Base-by-base conservation (phyloP, 2,329 filamentous ascomycete species). In the Aspergillus sclerotialis region DNA sequence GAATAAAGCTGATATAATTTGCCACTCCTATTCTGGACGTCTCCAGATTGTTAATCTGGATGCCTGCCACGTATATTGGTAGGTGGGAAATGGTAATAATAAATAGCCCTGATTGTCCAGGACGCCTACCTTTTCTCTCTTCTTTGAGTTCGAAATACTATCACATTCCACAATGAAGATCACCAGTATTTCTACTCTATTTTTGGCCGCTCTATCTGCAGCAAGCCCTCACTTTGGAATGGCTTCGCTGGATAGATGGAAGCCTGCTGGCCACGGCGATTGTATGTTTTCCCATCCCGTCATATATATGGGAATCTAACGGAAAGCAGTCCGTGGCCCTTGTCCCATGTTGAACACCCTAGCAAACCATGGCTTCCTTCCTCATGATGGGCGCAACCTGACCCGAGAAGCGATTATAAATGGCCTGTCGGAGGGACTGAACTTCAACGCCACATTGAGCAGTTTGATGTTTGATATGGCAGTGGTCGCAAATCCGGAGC, bases 291-390 rank as follows among this genome's bases (percentile, higher is more conserved):
- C 19, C 11, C 28, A 30, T 30, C 4, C 15, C n/a, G n/a, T n/a
- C n/a, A n/a, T n/a, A n/a, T n/a, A n/a, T n/a, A 7, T 9, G 16
- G 12, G 14, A 12, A 15, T 5, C 28, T 18, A 11, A 17, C 7
- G 19, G n/a, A 16, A 5, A 4, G 10, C n/a, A 48, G 45, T 35
- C 26, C 44, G 45, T 12, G 42, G 61, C 1, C 68, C 70, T 15
- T 74, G 70, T 37, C 69, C 71, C 1, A 69, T 71, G 61, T 53
- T 73, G 36, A 75, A 74, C 46, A 64, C 69, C 0, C 52, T 74
- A n/a, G 64, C 69, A 4, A 74, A 73, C 44, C 66, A 73, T 39
- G 64, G 63, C 10, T 70, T 66, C 36, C 58, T 74, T 1, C 68
- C 66, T 3, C 70, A 60, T 31, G 49, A 68, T 34, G 70, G 70